Conservation (phyloP, 805 yeast species). For the Suhomyces kilbournensis region DNA sequence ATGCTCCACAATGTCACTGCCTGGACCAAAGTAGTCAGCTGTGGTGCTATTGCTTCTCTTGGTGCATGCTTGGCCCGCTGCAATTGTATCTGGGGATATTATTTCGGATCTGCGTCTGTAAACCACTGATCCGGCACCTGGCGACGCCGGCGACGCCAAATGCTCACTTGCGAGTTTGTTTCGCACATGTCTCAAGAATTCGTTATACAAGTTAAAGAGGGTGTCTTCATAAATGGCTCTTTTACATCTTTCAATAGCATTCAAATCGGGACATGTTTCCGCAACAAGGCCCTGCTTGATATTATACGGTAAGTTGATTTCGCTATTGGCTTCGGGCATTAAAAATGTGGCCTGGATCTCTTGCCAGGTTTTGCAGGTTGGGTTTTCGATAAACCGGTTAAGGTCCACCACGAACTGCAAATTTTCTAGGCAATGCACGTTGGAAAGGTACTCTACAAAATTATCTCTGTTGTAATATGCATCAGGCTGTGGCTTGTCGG, state of each 20-base stretch:
- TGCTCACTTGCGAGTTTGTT: conserved; percentile 5
- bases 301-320: conserved; percentile 31
- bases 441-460: conserved; percentile 25
- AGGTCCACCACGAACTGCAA: conserved; percentile 30
- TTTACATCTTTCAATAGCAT: conserved; percentile 13
- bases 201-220: conserved; percentile 29
- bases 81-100: conserved; percentile 16
- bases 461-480: conserved; percentile 12
- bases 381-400: conserved; percentile 14
- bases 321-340: conserved; percentile 26
- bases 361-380: conserved; percentile 22
- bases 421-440: conserved; percentile 37
- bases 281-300: conserved; percentile 19
- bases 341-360: conserved; percentile 25
- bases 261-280: conserved; percentile 16
- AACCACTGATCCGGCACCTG: conserved; percentile 1
- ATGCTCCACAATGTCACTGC: not conserved
- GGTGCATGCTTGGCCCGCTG: not conserved
- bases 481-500: conserved; percentile 1
- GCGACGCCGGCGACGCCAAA: conserved; percentile 1
- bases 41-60: not conserved
- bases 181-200: conserved; percentile 24
- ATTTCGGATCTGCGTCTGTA: conserved; percentile 19
- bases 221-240: conserved; percentile 26
- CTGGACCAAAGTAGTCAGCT: not conserved